These are phyloP conservation scores for Carnegiea gigantea DNA, from an alignment of 179 eudicot species.

Conservation along the genomic window DNA sequence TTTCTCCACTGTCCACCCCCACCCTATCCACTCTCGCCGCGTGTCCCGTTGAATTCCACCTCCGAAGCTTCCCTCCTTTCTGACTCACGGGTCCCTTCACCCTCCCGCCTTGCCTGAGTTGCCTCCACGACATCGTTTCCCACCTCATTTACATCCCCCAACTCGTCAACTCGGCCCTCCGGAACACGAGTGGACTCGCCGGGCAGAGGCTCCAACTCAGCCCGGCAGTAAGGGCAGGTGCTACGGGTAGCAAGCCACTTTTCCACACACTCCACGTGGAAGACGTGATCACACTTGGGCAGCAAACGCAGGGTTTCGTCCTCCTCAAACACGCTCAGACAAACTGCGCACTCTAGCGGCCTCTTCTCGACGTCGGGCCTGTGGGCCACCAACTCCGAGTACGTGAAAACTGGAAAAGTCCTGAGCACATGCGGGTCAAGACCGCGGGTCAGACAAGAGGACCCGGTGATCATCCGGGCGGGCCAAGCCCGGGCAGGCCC, in stretches of 20 bases:
- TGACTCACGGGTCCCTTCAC: conserved; percentile 14
- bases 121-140: conserved; percentile 4
- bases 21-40: conserved; percentile 37
- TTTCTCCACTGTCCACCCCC: conserved; percentile 39
- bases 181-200: neutral
- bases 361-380: neutral
- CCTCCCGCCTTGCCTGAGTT: neutral
- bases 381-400: neutral
- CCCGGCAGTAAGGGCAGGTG: conserved; percentile 63
- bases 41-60: conserved; percentile 72
- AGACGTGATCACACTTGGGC: conserved; percentile 68
- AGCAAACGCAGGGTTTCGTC: conserved; percentile 51
- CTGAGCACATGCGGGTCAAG: conserved; percentile 29
- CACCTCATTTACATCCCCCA: conserved; percentile 6
- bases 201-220: conserved; percentile 2
- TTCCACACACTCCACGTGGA: conserved; percentile 68
- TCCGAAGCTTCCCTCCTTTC: conserved; percentile 30
- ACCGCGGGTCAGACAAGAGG: conserved; percentile 17
- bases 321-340: conserved; percentile 52
- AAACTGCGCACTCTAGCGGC: conserved; percentile 55
- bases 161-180: conserved; percentile 15
- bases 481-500: neutral
- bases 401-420: conserved; percentile 22
- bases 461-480: neutral
- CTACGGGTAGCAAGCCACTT: conserved; percentile 50